phyloP scores from a whole-genome alignment of 1,139 yeast genomes.

The Wickerhamomyces sp. region DNA sequence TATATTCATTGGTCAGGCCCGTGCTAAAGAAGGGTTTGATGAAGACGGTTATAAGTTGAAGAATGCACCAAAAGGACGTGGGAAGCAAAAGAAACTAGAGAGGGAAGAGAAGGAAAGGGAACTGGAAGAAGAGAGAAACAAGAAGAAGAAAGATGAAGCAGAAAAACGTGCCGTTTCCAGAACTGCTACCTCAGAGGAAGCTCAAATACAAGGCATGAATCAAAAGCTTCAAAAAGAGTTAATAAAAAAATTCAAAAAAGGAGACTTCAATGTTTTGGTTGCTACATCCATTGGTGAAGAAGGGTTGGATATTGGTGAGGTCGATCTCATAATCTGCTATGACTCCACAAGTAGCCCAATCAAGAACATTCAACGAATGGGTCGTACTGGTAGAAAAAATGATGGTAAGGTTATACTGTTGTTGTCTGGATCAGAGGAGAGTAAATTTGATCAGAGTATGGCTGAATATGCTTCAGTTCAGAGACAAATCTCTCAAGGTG shows the following conservation, averaged over 20 bases:
- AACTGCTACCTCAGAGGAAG: slow-evolving; percentile 38
- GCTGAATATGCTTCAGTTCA: slow-evolving; percentile 80
- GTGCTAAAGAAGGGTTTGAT: slow-evolving; percentile 58
- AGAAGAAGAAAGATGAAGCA: slow-evolving; percentile 27
- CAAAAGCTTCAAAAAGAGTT: slow-evolving; percentile 71
- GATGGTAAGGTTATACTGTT: slow-evolving; percentile 80
- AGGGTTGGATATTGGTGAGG: slow-evolving; percentile 97
- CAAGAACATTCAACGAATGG: slow-evolving; percentile 92
- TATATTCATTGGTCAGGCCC: slow-evolving; percentile 84
- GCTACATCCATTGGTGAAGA: slow-evolving; percentile 99
- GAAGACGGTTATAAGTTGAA: slow-evolving; percentile 42
- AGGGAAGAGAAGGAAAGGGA: slow-evolving; percentile 27
- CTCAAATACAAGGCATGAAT: slow-evolving; percentile 50
- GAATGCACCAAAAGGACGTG: slow-evolving; percentile 36
- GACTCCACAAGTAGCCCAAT: slow-evolving; percentile 94
- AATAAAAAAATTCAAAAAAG: slow-evolving; percentile 66
- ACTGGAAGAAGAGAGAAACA: slow-evolving; percentile 23
- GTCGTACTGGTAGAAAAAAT: slow-evolving; percentile 94
- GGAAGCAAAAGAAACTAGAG: slow-evolving; percentile 31
- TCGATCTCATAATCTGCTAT: slow-evolving; percentile 85
- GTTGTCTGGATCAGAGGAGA: slow-evolving; percentile 72
- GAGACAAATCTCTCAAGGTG: slow-evolving; percentile 36
- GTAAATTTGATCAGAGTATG: slow-evolving; percentile 80
- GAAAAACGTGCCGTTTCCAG: slow-evolving; percentile 30
- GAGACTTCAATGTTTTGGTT: slow-evolving; percentile 71